Percentiles rank a stretch among this genome's conserved stretches.
phyloP scores from a whole-genome alignment of 495 filamentous ascomycete genomes.

The Talaromyces nanjingensis region DNA sequence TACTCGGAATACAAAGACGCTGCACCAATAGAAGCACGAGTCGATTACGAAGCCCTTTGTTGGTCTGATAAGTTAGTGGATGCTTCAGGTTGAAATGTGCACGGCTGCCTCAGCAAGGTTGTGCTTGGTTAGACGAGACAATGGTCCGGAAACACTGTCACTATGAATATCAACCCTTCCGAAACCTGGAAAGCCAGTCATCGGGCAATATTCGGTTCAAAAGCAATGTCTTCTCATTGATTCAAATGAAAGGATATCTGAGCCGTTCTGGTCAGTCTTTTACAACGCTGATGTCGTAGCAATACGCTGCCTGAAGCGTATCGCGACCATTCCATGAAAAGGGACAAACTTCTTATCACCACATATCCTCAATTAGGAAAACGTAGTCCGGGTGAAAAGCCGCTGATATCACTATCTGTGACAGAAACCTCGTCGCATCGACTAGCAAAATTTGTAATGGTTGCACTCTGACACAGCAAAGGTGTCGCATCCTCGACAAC shows the following conservation, averaged over 20 bases:
- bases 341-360: not conserved
- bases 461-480: not conserved
- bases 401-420: no score
- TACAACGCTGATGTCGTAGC: not conserved
- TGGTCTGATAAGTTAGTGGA: not conserved
- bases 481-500: not conserved
- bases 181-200: not conserved
- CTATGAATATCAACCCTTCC: not conserved
- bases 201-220: not conserved
- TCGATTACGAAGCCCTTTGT: not conserved
- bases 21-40: not conserved
- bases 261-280: not conserved
- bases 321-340: not conserved
- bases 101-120: not conserved
- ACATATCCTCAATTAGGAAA: not conserved
- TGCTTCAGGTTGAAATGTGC: not conserved
- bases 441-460: not conserved
- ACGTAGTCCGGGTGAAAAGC: not conserved
- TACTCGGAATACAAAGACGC: not conserved
- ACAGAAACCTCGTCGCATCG: not conserved
- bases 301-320: not conserved
- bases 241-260: not conserved
- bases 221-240: not conserved
- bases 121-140: not conserved
- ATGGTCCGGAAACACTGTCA: not conserved